A percentile compares a stretch with the other conserved stretches of the same genome.
phyloP scores from a whole-genome alignment of 1,139 yeast species.

The Debaryomyces robertsiae region DNA sequence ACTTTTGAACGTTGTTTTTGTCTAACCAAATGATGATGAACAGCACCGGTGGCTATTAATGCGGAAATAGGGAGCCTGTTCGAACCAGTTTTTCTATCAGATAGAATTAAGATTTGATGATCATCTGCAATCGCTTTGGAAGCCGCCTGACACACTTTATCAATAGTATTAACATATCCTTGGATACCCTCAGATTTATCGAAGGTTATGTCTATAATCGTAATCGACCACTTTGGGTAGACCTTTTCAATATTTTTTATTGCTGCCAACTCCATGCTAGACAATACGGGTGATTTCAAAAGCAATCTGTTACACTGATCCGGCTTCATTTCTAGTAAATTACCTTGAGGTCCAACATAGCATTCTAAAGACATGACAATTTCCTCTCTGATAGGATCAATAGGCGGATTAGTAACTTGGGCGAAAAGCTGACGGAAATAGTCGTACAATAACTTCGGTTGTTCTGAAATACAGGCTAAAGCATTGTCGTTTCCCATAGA shows the following conservation, averaged over 20 bases:
- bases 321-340: constrained; percentile 88
- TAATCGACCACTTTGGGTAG: constrained; percentile 85
- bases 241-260: constrained; percentile 69
- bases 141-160: constrained; percentile 85
- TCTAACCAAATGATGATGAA: constrained; percentile 93
- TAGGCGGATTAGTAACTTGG: constrained; percentile 98
- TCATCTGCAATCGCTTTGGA: constrained; percentile 79
- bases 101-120: constrained; percentile 71
- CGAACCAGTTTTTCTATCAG: constrained; percentile 66
- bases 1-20: constrained; percentile 96
- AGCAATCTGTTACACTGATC: constrained; percentile 87
- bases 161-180: constrained; percentile 85
- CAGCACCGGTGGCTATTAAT: constrained; percentile 94
- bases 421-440: constrained; percentile 97
- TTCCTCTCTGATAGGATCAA: constrained; percentile 95
- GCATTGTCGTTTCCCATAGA: constrained; percentile 99
- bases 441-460: constrained; percentile 87
- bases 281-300: constrained; percentile 79
- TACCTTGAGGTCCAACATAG: constrained; percentile 97
- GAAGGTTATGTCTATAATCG: constrained; percentile 87
- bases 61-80: constrained; percentile 81
- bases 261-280: constrained; percentile 73
- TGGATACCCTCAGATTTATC: constrained; percentile 76
- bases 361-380: constrained; percentile 98
- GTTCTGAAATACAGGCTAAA: constrained; percentile 92